A percentile compares a stretch with the other conserved stretches of the same genome.
phyloP scores from a whole-genome alignment of 345 rosid species.

The Firmiana major region DNA sequence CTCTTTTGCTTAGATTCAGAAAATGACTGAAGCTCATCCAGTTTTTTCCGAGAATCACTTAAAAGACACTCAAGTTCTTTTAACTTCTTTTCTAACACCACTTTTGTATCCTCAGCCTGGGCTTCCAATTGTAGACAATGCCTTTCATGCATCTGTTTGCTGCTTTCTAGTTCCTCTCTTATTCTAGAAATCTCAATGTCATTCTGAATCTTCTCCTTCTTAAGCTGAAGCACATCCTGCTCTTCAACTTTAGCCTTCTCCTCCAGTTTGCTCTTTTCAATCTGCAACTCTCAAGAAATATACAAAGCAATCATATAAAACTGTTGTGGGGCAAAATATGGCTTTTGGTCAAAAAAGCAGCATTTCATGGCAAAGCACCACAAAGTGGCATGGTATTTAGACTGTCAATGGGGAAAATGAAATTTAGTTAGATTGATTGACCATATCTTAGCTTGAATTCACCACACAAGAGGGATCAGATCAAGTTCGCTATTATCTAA shows the following conservation, averaged over 20 bases:
- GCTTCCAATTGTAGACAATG: conserved; percentile 51
- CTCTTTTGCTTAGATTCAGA: conserved; percentile 56
- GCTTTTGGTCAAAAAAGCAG: neutral
- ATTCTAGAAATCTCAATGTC: conserved; percentile 56
- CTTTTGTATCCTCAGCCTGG: conserved; percentile 43
- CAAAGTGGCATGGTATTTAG: neutral
- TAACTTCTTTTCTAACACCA: conserved; percentile 52
- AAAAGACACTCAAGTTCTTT: conserved; percentile 51
- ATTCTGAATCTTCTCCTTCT: conserved; percentile 49
- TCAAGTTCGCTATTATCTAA: neutral
- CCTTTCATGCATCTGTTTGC: conserved; percentile 50
- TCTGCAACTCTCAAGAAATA: conserved; percentile 38
- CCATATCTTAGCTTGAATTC: neutral
- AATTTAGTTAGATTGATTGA: neutral
- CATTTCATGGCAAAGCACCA: neutral
- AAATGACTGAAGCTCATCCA: conserved; percentile 69
- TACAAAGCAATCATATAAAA: neutral
- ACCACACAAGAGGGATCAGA: neutral
- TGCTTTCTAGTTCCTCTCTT: conserved; percentile 53
- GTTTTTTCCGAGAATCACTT: conserved; percentile 50
- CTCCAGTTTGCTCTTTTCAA: conserved; percentile 61
- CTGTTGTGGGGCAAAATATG: neutral
- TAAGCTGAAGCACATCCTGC: conserved; percentile 44
- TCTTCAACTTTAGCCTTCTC: conserved; percentile 68
- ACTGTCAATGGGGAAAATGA: neutral